These are phyloP conservation scores for Aspergillus sp. DNA, from an alignment of 2,329 filamentous ascomycete species.

Conservation along the genomic window DNA sequence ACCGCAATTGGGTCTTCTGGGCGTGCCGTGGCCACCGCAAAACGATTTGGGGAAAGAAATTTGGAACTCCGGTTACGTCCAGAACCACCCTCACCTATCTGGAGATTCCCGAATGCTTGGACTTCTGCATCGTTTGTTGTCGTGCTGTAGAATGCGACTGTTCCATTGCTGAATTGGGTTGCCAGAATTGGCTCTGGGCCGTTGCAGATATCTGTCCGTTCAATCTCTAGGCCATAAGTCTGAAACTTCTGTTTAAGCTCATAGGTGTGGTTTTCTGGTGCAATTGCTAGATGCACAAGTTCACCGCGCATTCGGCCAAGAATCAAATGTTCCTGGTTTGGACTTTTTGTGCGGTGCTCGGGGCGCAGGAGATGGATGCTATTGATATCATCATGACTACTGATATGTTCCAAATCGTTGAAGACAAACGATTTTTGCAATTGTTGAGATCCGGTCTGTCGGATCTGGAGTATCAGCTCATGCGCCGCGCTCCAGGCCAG, in stretches of 20 bases:
- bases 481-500: slow-evolving; percentile 63
- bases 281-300: slow-evolving; percentile 43
- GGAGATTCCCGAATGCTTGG: slow-evolving; percentile 36
- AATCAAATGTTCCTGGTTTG: slow-evolving; percentile 49
- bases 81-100: slow-evolving; percentile 18
- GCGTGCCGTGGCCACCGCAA: slow-evolving; percentile 54
- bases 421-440: slow-evolving; percentile 52
- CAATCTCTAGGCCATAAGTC: slow-evolving; percentile 46
- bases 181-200: slow-evolving; percentile 49
- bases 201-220: slow-evolving; percentile 49
- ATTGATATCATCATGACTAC: slow-evolving; percentile 61
- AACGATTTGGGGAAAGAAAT: slow-evolving; percentile 50
- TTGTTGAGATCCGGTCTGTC: slow-evolving; percentile 39
- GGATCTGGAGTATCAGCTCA: slow-evolving; percentile 53
- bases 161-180: slow-evolving; percentile 50
- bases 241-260: slow-evolving; percentile 42
- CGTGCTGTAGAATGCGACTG: slow-evolving; percentile 49
- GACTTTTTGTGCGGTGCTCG: slow-evolving; percentile 34
- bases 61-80: slow-evolving; percentile 51
- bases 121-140: slow-evolving; percentile 31
- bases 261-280: slow-evolving; percentile 27
- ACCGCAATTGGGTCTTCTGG: slow-evolving; percentile 49
- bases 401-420: slow-evolving; percentile 50
- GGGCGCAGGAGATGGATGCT: slow-evolving; percentile 54
- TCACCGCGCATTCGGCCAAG: slow-evolving; percentile 59